phyloP scores from a whole-genome alignment of 140 eudicot species.

The Ambrosia hybrid region DNA sequence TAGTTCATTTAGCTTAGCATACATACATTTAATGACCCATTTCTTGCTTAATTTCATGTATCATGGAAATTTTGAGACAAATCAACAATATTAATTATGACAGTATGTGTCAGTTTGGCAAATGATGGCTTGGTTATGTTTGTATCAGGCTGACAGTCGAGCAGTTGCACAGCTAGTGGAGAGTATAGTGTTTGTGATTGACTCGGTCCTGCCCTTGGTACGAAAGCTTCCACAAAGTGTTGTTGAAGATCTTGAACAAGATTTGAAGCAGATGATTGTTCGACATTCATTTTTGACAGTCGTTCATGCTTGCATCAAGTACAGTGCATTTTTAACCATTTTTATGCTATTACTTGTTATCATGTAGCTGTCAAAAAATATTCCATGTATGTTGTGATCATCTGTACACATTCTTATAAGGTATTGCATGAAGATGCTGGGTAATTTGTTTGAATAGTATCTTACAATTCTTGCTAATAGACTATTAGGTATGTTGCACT shows the following conservation, averaged over 20 bases:
- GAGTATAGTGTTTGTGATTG: constrained; percentile 85
- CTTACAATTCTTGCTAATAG: no score
- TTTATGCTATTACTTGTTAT: constrained; percentile 17
- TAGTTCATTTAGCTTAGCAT: constrained; percentile 9
- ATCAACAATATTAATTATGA: not conserved
- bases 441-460: no score
- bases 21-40: constrained; percentile 1
- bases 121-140: constrained; percentile 35
- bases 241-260: constrained; percentile 91
- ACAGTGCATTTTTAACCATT: constrained; percentile 28
- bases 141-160: constrained; percentile 80
- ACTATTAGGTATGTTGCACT: no score
- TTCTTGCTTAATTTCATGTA: constrained; percentile 5
- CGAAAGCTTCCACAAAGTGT: constrained; percentile 83
- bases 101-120: not conserved
- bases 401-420: no score
- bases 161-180: constrained; percentile 83
- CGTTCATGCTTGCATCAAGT: constrained; percentile 97
- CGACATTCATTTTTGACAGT: constrained; percentile 90
- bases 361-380: not conserved
- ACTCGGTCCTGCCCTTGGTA: constrained; percentile 82
- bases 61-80: constrained; percentile 10
- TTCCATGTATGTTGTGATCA: no score
- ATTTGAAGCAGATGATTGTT: constrained; percentile 91
- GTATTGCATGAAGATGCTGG: no score